Evolutionary conservation across 2,329 filamentous ascomycete genomes (phyloP), one percentile per base, ranked within the genome.

Genomic region (Daldinia sp.): DNA sequence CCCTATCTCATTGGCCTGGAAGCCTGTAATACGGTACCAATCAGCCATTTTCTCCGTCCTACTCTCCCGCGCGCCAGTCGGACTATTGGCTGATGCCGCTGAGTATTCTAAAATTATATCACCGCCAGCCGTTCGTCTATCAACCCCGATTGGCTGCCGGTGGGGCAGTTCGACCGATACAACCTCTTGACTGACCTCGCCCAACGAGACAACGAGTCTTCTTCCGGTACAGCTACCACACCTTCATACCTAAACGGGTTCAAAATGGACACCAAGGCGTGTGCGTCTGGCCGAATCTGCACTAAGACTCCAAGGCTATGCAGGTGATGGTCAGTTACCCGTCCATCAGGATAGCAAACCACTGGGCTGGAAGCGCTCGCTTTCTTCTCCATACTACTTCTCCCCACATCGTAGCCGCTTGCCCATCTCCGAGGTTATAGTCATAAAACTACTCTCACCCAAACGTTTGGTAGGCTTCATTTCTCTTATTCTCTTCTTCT

Each of bases 361-460:
- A 59, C 60, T 60, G 64, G 60, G 46, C 35, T 72, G 63, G 73
- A 78, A 77, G 77, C 76, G 76, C 77, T 73, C 71, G 60, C 54
- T 54, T 64, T 66, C 64, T 46, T 67, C 67, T 68, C 48, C 64
- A 71, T 73, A 51, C 67, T 57, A 67, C 62, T 63, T 61, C 46
- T 72, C 68, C 63, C 67, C 73, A 63, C 71, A 67, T 62, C 61
- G 63, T 79, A 79, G 70, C 76, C 76, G 77, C 77, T 75, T 70
- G 70, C 9, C 20, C 67, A 72, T 74, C 51, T 65, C 60, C 54
- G 60, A 48, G 50, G 42, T 67, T 42, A 60, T 46, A 62, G 61
- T 74, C 70, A 76, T 79, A 78, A 79, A 77, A 76, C 73, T 76
- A 75, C 67, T 70, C 55, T 50, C 48, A 70, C 72, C 76, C 76